Evolutionary conservation across 2,329 filamentous ascomycete species (phyloP), one percentile per base, ranked within the genome.

Genomic region (Penicillium italicum): DNA sequence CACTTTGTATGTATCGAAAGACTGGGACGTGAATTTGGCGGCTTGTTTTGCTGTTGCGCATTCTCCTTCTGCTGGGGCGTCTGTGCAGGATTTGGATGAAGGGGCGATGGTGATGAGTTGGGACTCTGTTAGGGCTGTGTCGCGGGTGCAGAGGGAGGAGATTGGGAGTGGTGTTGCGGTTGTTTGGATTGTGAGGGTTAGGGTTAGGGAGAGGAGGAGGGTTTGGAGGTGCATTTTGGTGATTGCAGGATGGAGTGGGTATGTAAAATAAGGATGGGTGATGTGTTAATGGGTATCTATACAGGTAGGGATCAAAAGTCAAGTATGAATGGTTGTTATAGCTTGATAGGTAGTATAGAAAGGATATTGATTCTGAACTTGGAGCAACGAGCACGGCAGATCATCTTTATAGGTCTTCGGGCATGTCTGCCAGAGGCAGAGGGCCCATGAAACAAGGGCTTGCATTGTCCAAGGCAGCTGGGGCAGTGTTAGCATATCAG

Each of bases 1-100:
- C 63, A 91, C 76, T 3, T 70, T 61, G 77, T 90, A 87, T 11
- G 77, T 72, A 18, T 66, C 54, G 71, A 91, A 85, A 34, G 83
- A 80, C 7, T 74, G 62, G 65, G 76, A 74, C 57, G 93, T 78
- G 60, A 74, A 77, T 1, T 79, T 76, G 0, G 83, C 86, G 2
- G 86, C 87, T 63, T 84, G 76, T 8, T 71, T 71, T n/a, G 87
- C 84, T 2, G 84, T 88, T 45, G 80, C 79, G 74, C 90, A 93
- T 64, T 91, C 85, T 16, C 72, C 75, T 14, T 78, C 68, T 40
- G 73, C 77, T 1, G 72, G 55, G 3, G 77, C 71, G 37, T 72
- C 70, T 44, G 72, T 72, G 75, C 88, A 90, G 10, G 74, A 63
- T 69, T 70, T 68, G 1, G 86, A 84, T 2, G 63, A 69, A 3